Evolutionary conservation across 2,329 filamentous ascomycete genomes (phyloP), one percentile per base, ranked within the genome.

Genomic region (Triangularia verruculosa): DNA sequence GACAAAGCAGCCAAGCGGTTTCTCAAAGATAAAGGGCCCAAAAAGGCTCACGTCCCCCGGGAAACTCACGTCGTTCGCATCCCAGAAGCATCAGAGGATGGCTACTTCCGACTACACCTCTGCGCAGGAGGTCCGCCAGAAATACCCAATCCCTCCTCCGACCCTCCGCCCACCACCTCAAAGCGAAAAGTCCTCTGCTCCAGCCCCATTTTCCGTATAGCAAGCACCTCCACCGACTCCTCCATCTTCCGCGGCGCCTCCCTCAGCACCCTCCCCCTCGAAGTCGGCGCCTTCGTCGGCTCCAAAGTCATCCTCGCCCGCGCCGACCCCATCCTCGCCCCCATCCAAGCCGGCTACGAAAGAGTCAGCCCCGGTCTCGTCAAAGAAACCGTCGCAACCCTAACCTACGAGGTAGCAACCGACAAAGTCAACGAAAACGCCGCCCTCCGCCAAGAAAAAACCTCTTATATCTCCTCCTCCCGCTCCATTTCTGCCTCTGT

Each of bases 181-280:
- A 60, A 57, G 8, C 61, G 68, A 32, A 87, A 84, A 68, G 78
- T 83, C 0, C 79, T 91, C 0, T 90, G 88, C 64, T 81, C 83
- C 0, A 89, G 87, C 66, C 88, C 89, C 0, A 82, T 89, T 0
- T 91, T 91, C 68, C 82, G 89, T 15, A 78, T 91, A n/a, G 82
- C 89, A 1, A 90, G 88, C 65, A 85, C 86, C 0, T 88, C 87
- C 0, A 79, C 81, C 0, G 86, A 86, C 64, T 78, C 83, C 0
- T 86, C 85, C 69, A 82, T 87, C 0, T 72, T 90, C 1, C 83
- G 86, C 7, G 89, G 89, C 0, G 87, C 89, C 0, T 88, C 87
- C 66, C 71, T 91, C 5, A 78, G 77, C 2, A 89, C 86, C 0
- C 77, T 91, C 73, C 89, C 89, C 0, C 71, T 91, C 15, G 89